phyloP scores from a whole-genome alignment of 257 asterid species.

The Leptodermis oblonga region DNA sequence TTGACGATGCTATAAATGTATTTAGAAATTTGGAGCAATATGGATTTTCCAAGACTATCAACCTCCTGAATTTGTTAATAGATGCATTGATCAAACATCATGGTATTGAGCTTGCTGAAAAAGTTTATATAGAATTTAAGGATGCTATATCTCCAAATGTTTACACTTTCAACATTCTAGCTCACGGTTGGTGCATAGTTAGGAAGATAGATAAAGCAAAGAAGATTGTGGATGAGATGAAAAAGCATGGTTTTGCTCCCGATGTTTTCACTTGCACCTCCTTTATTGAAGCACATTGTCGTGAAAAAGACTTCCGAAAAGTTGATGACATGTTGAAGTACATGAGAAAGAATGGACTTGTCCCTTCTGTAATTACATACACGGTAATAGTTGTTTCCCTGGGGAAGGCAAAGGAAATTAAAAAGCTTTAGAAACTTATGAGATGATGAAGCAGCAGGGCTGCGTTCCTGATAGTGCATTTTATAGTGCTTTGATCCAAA shows the following conservation, averaged over 20 bases:
- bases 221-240: slow-evolving; percentile 51
- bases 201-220: slow-evolving; percentile 68
- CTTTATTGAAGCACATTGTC: slow-evolving; percentile 61
- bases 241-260: slow-evolving; percentile 46
- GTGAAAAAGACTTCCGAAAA: slow-evolving; percentile 70
- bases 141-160: slow-evolving; percentile 40
- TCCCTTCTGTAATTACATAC: slow-evolving; percentile 59
- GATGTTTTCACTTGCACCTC: slow-evolving; percentile 55
- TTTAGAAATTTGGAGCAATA: slow-evolving; percentile 40
- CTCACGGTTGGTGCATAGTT: slow-evolving; percentile 80
- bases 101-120: slow-evolving; percentile 73
- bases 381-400: slow-evolving; percentile 56
- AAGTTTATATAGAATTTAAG: slow-evolving; percentile 39
- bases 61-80: slow-evolving; percentile 44
- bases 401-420: slow-evolving; percentile 60
- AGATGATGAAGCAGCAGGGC: slow-evolving; percentile 55
- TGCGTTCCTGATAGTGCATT: slow-evolving; percentile 62
- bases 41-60: slow-evolving; percentile 44
- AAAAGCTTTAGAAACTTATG: slow-evolving; percentile 64
- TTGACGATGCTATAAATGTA: slow-evolving; percentile 55
- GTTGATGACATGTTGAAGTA: slow-evolving; percentile 53
- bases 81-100: slow-evolving; percentile 65
- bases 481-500: slow-evolving; percentile 44
- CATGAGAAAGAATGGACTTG: slow-evolving; percentile 50
- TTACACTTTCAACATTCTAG: slow-evolving; percentile 56